phyloP scores from a whole-genome alignment of 2,329 filamentous ascomycete species.

The Stachybotrys elegans region DNA sequence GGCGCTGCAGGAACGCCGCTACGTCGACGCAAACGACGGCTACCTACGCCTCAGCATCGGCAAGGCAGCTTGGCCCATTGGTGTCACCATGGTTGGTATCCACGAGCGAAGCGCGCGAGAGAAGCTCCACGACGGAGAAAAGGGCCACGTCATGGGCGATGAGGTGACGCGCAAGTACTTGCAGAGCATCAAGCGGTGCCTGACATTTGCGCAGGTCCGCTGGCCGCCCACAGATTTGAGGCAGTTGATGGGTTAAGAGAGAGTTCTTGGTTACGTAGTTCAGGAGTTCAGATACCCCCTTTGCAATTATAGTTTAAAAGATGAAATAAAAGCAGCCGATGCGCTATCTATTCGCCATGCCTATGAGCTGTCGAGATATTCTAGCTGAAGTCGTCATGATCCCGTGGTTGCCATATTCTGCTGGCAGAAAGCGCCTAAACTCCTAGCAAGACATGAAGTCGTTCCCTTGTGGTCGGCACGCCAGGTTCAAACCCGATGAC shows the following conservation, averaged over 20 bases:
- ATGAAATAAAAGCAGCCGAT: no score
- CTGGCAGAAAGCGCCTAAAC: no score
- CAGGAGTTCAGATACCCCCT: neutral
- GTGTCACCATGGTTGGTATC: constrained; percentile 99
- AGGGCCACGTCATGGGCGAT: constrained; percentile 95
- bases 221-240: constrained; percentile 92
- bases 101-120: constrained; percentile 94
- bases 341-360: no score
- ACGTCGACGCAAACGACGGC: constrained; percentile 94
- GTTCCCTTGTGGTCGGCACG: no score
- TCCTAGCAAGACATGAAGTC: no score
- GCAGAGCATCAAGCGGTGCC: constrained; percentile 94
- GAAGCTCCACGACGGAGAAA: constrained; percentile 83
- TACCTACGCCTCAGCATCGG: constrained; percentile 91
- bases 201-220: constrained; percentile 93
- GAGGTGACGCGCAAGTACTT: constrained; percentile 93
- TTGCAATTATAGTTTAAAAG: no score
- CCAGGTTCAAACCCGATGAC: no score
- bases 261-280: constrained; percentile 6
- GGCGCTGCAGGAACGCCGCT: constrained; percentile 82
- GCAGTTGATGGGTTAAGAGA: constrained; percentile 77
- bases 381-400: no score
- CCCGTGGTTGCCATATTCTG: no score
- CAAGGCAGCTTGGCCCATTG: constrained; percentile 97
- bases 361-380: no score